Conservation (phyloP, 106 monocot genomes). For the Apostasia shenzhenica region DNA sequence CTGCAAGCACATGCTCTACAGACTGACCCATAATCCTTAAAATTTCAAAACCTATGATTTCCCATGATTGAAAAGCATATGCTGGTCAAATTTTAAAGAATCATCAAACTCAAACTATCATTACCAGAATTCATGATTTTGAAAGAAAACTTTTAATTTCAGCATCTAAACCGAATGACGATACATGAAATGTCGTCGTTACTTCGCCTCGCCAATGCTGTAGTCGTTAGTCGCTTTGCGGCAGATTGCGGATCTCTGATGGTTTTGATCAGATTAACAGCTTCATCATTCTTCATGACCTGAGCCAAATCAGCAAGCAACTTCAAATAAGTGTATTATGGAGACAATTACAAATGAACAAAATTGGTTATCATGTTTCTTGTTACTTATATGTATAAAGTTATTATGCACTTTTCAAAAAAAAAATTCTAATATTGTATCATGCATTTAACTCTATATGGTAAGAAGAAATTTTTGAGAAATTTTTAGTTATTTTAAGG, state of each 20-base stretch:
- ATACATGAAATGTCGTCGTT: conserved; percentile 74
- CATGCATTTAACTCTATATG: no score
- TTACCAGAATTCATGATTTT: background rate
- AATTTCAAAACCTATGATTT: background rate
- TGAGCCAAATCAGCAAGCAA: conserved; percentile 3
- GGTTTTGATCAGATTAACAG: conserved; percentile 26
- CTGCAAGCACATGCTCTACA: background rate
- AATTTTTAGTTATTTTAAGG: no score
- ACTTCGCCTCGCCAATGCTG: conserved; percentile 36
- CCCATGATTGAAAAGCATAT: background rate
- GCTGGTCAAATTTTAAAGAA: background rate
- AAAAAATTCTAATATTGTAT: no score
- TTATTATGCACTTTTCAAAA: no score
- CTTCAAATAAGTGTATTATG: no score
- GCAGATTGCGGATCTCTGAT: conserved; percentile 44
- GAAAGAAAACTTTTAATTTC: background rate
- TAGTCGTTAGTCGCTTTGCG: conserved; percentile 34
- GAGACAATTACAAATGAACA: no score
- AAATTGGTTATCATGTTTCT: no score
- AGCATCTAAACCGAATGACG: conserved; percentile 14
- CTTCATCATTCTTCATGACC: conserved; percentile 63
- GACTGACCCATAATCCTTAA: conserved; percentile 2
- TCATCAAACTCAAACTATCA: background rate
- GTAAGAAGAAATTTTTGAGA: no score
- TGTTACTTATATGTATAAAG: no score